Percentiles rank a stretch among this genome's conserved stretches.
Evolutionary conservation across 257 asterid species (phyloP).

Genomic region (Nicotiana sylvestris): DNA sequence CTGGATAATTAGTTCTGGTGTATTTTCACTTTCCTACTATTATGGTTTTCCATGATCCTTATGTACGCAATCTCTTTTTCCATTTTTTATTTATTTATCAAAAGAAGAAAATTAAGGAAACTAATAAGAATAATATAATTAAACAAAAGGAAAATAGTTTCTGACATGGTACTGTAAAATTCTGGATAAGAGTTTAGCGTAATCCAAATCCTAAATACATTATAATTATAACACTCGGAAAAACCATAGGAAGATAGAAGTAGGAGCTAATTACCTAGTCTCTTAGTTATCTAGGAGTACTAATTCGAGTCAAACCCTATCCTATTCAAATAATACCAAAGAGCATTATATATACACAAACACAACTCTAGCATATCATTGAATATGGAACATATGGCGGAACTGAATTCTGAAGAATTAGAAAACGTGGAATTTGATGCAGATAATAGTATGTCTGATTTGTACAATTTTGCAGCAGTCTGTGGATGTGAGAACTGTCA

Average conservation of each 20-base stretch:
- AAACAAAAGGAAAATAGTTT: too few species aligned
- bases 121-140: too few species aligned
- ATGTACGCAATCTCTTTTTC: too few species aligned
- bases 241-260: not conserved
- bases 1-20: too few species aligned
- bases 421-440: too few species aligned
- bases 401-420: not conserved
- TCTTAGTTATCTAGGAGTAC: not conserved
- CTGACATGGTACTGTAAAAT: not conserved
- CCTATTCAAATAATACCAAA: not conserved
- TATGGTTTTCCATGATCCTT: too few species aligned
- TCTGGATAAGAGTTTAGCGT: not conserved
- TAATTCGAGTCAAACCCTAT: not conserved
- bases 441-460: too few species aligned
- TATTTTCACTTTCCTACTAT: too few species aligned
- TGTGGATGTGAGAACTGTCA: not conserved
- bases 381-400: not conserved
- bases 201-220: not conserved
- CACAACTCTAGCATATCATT: too few species aligned
- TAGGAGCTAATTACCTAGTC: not conserved
- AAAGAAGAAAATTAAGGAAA: too few species aligned
- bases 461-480: not conserved
- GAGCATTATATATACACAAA: not conserved
- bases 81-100: too few species aligned
- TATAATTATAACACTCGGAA: too few species aligned